Conservation (phyloP, 495 filamentous ascomycete genomes). For the Rhypophila decipiens region DNA sequence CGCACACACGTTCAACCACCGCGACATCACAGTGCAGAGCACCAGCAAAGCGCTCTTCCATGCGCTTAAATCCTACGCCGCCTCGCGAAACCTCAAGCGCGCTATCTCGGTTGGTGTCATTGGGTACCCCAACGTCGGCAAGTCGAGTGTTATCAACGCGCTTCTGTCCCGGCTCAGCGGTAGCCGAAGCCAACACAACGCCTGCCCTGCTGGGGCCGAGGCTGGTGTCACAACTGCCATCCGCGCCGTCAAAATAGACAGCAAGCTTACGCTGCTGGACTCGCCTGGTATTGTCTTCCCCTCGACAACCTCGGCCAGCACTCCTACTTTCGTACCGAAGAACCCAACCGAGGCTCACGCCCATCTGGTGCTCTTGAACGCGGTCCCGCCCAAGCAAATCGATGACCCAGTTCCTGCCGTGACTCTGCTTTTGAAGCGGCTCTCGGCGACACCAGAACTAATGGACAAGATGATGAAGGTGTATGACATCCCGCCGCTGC, state of each 20-base stretch:
- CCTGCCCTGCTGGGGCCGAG: conserved; percentile 86
- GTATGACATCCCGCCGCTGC: conserved; percentile 76
- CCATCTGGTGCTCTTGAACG: conserved; percentile 80
- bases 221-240: conserved; percentile 88
- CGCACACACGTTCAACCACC: conserved; percentile 88
- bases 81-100: conserved; percentile 75
- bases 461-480: conserved; percentile 69
- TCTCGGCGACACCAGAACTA: conserved; percentile 65
- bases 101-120: conserved; percentile 89
- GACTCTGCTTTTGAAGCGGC: conserved; percentile 67
- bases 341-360: conserved; percentile 71
- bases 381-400: conserved; percentile 88
- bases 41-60: conserved; percentile 85
- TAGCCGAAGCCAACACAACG: conserved; percentile 45
- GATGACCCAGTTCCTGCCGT: conserved; percentile 85
- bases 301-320: conserved; percentile 19
- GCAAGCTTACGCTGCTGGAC: conserved; percentile 88
- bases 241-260: conserved; percentile 88
- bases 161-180: conserved; percentile 75
- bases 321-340: conserved; percentile 41
- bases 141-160: conserved; percentile 94
- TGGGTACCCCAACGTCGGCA: conserved; percentile 95
- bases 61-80: conserved; percentile 85
- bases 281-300: conserved; percentile 96
- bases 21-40: conserved; percentile 75